Percentiles rank a stretch among this genome's conserved stretches.
Conservation (phyloP, 2,329 filamentous ascomycete genomes). For the Didymellaceae sp. region DNA sequence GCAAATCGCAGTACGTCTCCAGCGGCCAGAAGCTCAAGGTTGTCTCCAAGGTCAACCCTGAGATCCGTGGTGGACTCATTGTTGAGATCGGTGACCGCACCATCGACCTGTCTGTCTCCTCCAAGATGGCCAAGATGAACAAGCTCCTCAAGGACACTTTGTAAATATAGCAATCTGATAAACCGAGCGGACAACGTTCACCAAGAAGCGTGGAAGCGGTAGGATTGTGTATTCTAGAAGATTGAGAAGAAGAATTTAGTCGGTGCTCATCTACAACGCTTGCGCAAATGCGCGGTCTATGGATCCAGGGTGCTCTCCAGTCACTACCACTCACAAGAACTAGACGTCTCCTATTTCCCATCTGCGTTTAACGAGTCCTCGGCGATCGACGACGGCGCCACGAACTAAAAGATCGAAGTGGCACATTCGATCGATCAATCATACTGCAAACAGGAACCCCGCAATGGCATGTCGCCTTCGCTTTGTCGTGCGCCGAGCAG, state of each 20-base stretch:
- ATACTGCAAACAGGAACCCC: neutral
- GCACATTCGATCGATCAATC: neutral
- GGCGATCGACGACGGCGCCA: too few species aligned
- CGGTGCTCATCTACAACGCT: conserved; percentile 14
- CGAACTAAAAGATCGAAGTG: too few species aligned
- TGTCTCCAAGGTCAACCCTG: conserved; percentile 91
- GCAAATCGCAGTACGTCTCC: conserved; percentile 87
- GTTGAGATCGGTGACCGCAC: conserved; percentile 98
- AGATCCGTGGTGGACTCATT: conserved; percentile 90
- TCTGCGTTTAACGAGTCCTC: too few species aligned
- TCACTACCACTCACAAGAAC: neutral
- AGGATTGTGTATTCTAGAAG: conserved; percentile 47
- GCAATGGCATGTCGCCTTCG: conserved; percentile 1
- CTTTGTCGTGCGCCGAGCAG: conserved; percentile 1
- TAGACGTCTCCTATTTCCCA: too few species aligned
- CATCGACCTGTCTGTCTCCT: conserved; percentile 94
- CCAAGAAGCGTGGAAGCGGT: conserved; percentile 21
- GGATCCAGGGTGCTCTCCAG: neutral
- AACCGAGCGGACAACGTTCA: conserved; percentile 17
- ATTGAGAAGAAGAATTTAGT: conserved; percentile 36
- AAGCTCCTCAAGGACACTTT: conserved; percentile 95
- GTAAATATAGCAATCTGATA: conserved; percentile 67
- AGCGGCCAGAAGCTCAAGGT: conserved; percentile 98
- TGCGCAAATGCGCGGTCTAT: neutral
- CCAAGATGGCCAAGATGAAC: conserved; percentile 98